Evolutionary conservation across 1,284 basidiomycete species (phyloP).

Genomic region (Moniliophthora roreri): DNA sequence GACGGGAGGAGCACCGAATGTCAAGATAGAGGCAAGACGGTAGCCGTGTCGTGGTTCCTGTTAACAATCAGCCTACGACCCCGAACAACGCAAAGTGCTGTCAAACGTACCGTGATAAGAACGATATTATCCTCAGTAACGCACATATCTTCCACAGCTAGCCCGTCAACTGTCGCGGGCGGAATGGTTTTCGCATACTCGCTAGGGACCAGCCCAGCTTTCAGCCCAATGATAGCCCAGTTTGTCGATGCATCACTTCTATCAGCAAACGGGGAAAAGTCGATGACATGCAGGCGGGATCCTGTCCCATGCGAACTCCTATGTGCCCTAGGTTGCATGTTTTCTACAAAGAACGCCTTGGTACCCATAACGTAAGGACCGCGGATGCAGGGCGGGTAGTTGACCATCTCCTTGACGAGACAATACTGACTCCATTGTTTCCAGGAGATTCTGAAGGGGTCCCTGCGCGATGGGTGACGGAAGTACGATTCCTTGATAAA

Average conservation of each 20-base stretch:
- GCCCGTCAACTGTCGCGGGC: constrained; percentile 34
- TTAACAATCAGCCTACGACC: constrained; percentile 6
- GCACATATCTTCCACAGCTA: constrained; percentile 37
- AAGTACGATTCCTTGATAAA: constrained; percentile 47
- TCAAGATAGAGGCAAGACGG: constrained; percentile 42
- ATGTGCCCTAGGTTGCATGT: constrained; percentile 17
- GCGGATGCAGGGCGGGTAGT: constrained; percentile 23
- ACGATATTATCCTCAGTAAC: constrained; percentile 51
- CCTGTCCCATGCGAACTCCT: constrained; percentile 16
- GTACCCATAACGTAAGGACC: constrained; percentile 41
- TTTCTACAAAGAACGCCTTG: constrained; percentile 43
- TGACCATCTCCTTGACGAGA: constrained; percentile 38
- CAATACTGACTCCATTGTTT: constrained; percentile 44
- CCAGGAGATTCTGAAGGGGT: constrained; percentile 40
- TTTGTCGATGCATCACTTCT: constrained; percentile 24
- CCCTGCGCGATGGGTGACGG: constrained; percentile 34
- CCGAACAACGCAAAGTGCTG: not conserved
- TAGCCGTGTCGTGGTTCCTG: constrained; percentile 38
- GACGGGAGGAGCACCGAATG: constrained; percentile 35
- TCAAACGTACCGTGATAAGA: constrained; percentile 37
- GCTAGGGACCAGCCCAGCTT: constrained; percentile 35
- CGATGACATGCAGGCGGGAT: constrained; percentile 37
- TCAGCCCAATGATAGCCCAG: constrained; percentile 41
- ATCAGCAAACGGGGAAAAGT: constrained; percentile 42
- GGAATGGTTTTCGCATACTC: constrained; percentile 41